Conservation (phyloP, 257 asterid species). For the Forsythia suspensa region DNA sequence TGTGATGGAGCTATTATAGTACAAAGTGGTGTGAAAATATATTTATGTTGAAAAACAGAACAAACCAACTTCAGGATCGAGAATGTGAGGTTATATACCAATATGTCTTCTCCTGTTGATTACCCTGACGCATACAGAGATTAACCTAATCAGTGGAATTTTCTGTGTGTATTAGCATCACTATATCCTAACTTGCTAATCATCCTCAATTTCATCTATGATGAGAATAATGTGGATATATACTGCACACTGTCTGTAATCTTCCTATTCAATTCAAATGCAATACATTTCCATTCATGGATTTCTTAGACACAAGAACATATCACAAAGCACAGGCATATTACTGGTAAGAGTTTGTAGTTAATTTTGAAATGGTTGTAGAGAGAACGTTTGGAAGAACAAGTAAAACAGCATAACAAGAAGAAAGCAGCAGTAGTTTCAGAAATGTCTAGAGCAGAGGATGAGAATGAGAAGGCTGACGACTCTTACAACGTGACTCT, state of each 20-base stretch:
- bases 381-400: conserved; percentile 92
- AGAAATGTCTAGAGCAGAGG: conserved; percentile 29
- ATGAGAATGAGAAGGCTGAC: conserved; percentile 38
- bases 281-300: background rate
- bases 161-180: no score
- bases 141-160: no score
- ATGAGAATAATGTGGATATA: no score
- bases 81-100: no score
- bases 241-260: background rate
- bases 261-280: background rate
- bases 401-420: conserved; percentile 82
- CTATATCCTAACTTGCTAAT: no score
- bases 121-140: no score
- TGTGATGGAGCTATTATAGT: no score
- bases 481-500: conserved; percentile 75
- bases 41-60: no score
- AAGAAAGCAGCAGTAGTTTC: conserved; percentile 46
- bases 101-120: no score
- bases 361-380: conserved; percentile 34
- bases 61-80: no score
- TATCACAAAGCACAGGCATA: background rate
- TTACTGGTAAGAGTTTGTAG: background rate
- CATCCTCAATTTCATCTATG: no score
- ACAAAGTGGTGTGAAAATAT: no score
- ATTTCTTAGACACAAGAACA: background rate